phyloP scores from a whole-genome alignment of 2,329 filamentous ascomycete genomes.

The Fusarium proliferatum region DNA sequence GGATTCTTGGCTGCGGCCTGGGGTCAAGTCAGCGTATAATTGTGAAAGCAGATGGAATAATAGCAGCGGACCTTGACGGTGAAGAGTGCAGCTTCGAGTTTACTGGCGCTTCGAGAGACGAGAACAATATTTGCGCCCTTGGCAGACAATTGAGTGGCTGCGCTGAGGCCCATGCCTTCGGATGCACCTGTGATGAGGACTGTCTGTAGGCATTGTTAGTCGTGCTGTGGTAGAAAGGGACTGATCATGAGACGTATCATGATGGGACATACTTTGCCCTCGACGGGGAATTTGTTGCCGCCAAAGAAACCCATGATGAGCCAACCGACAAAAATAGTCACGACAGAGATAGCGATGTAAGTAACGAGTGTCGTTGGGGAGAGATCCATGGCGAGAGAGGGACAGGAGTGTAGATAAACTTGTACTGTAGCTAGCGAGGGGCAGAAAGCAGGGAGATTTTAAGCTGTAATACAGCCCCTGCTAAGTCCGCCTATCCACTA shows the following conservation, averaged over 20 bases:
- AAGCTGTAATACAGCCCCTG: neutral
- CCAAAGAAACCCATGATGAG: slow-evolving; percentile 74
- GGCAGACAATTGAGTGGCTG: slow-evolving; percentile 77
- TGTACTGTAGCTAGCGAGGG: slow-evolving; percentile 6
- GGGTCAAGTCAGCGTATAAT: slow-evolving; percentile 1
- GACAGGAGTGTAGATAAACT: neutral
- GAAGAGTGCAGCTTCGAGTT: slow-evolving; percentile 77
- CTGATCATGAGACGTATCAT: slow-evolving; percentile 20
- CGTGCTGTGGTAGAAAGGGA: slow-evolving; percentile 21
- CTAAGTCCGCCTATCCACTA: neutral
- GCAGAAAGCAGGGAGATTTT: slow-evolving; percentile 2
- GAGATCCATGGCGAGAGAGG: slow-evolving; percentile 34
- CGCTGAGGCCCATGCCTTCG: slow-evolving; percentile 87
- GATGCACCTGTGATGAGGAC: slow-evolving; percentile 91
- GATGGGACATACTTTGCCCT: slow-evolving; percentile 74
- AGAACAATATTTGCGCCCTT: slow-evolving; percentile 91
- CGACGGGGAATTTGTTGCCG: slow-evolving; percentile 81
- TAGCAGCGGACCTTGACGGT: slow-evolving; percentile 68
- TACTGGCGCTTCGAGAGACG: slow-evolving; percentile 79
- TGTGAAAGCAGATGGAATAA: neutral
- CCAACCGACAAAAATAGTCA: slow-evolving; percentile 41
- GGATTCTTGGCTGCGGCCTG: slow-evolving; percentile 74
- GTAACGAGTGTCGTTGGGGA: slow-evolving; percentile 20
- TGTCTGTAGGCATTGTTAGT: slow-evolving; percentile 66
- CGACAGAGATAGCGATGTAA: slow-evolving; percentile 23